A percentile compares a stretch with the other conserved stretches of the same genome.
Evolutionary conservation across 495 filamentous ascomycete species (phyloP).

Genomic region (Hypoxylon crocopeplum): DNA sequence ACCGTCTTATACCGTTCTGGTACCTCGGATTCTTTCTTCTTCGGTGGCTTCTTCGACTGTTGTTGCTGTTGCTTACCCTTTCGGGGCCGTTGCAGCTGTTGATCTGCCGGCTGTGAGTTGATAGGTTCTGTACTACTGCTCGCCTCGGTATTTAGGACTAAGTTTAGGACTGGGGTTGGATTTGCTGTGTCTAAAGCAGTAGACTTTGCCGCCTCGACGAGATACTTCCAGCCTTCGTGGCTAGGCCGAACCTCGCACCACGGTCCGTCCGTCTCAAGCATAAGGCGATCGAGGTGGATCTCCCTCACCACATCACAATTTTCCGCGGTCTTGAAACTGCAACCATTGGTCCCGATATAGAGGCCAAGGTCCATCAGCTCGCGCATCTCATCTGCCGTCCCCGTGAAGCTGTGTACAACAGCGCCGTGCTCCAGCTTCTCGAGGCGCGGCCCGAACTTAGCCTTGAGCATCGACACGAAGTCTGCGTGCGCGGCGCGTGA

Average conservation of each 20-base stretch:
- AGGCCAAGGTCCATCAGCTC: conserved; percentile 76
- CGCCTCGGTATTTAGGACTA: not conserved
- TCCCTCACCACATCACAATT: conserved; percentile 81
- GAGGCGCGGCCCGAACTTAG: conserved; percentile 51
- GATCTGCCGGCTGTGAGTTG: too few relatives aligned
- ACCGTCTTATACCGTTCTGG: conserved; percentile 62
- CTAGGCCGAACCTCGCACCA: conserved; percentile 78
- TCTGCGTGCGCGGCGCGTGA: conserved; percentile 83
- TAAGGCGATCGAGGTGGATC: conserved; percentile 74
- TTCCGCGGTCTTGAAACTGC: conserved; percentile 89
- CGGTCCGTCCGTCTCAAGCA: conserved; percentile 94
- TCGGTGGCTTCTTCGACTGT: conserved; percentile 44
- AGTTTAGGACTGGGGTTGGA: not conserved
- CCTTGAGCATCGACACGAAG: conserved; percentile 70
- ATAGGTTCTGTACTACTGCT: too few relatives aligned
- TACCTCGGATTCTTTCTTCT: conserved; percentile 55
- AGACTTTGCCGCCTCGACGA: conserved; percentile 44
- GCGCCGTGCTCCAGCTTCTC: conserved; percentile 71
- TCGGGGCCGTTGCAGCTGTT: conserved; percentile 14
- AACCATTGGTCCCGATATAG: conserved; percentile 88
- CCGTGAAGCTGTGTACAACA: conserved; percentile 91
- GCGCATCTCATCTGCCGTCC: conserved; percentile 80
- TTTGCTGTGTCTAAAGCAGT: not conserved
- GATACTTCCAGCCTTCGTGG: conserved; percentile 66
- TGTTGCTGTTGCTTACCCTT: conserved; percentile 39